Evolutionary conservation across 345 rosid species (phyloP).

Genomic region (Pistacia atlantica): DNA sequence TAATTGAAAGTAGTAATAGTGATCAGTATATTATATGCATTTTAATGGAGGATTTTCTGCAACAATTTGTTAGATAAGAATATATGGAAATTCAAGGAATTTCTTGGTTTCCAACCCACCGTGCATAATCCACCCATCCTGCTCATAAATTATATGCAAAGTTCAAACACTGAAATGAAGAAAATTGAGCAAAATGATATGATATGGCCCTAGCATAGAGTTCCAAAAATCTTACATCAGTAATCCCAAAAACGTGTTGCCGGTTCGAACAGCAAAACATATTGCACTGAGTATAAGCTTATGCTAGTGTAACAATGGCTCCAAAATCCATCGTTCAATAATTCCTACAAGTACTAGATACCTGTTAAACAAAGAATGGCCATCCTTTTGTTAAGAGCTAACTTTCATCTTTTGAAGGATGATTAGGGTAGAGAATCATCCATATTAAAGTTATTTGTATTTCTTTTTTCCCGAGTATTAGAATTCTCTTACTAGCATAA

Average conservation of each 20-base stretch:
- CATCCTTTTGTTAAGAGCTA: neutral
- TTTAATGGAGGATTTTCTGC: no score
- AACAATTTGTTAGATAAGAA: no score
- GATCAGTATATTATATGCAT: no score
- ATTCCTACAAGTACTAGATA: conserved; percentile 80
- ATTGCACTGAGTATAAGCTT: conserved; percentile 59
- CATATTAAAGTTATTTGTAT: no score
- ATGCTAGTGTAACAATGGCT: conserved; percentile 63
- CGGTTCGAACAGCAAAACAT: conserved; percentile 74
- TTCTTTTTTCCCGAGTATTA: neutral
- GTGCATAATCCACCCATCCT: conserved; percentile 93
- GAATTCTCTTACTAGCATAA: no score
- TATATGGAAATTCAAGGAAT: no score
- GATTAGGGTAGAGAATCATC: neutral
- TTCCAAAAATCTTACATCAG: conserved; percentile 47
- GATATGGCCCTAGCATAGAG: neutral
- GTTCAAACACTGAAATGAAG: neutral
- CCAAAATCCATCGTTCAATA: conserved; percentile 69
- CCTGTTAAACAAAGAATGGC: conserved; percentile 35
- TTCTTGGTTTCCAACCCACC: conserved; percentile 22
- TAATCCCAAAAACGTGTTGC: conserved; percentile 83
- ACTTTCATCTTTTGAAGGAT: neutral
- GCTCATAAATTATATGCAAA: conserved; percentile 7
- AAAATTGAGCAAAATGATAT: neutral
- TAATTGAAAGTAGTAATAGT: no score